phyloP scores from a whole-genome alignment of 768 basidiomycete genomes.

The Phaffia tasmanica region DNA sequence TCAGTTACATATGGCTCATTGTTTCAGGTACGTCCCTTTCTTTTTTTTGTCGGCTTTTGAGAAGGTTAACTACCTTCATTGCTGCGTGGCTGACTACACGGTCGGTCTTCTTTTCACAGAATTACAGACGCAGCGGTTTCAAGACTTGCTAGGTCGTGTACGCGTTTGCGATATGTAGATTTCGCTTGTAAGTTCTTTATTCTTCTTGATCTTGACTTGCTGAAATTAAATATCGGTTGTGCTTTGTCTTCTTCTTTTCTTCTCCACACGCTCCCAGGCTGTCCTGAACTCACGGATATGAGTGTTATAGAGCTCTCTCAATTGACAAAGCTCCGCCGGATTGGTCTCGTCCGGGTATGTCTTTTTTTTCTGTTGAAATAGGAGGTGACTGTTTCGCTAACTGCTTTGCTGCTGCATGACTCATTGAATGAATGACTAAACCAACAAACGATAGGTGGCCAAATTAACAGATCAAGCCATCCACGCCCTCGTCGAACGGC shows the following conservation, averaged over 20 bases:
- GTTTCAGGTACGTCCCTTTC: slow-evolving; percentile 40
- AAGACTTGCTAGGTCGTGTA: slow-evolving; percentile 71
- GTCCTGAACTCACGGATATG: slow-evolving; percentile 76
- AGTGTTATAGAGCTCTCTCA: slow-evolving; percentile 79
- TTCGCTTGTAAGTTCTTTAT: slow-evolving; percentile 64
- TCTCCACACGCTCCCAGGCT: slow-evolving; percentile 47
- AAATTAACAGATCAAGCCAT: slow-evolving; percentile 91
- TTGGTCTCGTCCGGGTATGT: slow-evolving; percentile 76
- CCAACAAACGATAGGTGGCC: slow-evolving; percentile 43
- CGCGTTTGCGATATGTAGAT: slow-evolving; percentile 84
- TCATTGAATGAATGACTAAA: not conserved
- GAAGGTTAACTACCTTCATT: not conserved
- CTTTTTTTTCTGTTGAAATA: not conserved
- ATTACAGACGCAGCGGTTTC: slow-evolving; percentile 85
- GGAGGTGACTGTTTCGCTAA: too few relatives aligned
- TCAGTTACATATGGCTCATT: slow-evolving; percentile 90
- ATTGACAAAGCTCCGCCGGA: slow-evolving; percentile 78
- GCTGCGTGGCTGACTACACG: not conserved
- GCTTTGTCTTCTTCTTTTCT: not conserved
- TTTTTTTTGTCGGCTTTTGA: not conserved
- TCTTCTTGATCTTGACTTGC: slow-evolving; percentile 10
- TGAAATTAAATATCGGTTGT: not conserved
- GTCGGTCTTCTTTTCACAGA: slow-evolving; percentile 34
- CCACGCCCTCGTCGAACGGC: slow-evolving; percentile 71
- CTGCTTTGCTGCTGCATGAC: not conserved